Base-by-base conservation (phyloP, 2,329 filamentous ascomycete species). In the Colletotrichum zoysiae region DNA sequence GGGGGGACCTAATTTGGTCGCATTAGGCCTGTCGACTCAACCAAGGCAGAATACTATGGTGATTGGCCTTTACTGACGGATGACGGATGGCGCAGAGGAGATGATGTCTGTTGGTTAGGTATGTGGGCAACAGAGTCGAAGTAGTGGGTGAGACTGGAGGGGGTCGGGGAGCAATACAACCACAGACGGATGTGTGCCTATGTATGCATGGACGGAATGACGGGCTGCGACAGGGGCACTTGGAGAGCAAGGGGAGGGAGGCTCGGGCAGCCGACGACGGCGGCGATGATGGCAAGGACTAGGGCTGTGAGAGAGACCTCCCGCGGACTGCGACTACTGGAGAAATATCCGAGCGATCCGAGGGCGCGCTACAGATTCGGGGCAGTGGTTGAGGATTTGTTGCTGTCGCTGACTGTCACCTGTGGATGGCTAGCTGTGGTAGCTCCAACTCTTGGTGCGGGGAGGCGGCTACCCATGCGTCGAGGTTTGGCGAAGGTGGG, bases 311-410 rank as follows among this genome's bases (percentile, higher is more conserved):
- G 35, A 60, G 40, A 55, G 35, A 57, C 30, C 33, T 38, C 40
- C 51, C 18, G 55, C 33, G 57, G 42, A 66, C 46, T 58, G 38
- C 58, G 44, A 16, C 20, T 55, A 56, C 40, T 23, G 50, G 12
- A 30, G 3, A 40, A 68, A 63, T 71, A 44, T 63, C 69, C 69
- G 69, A 60, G 65, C 58, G 69, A 53, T 68, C 65, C 65, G 69
- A 58, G 26, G 8, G 58, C 50, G 55, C 42, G 40, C 48, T 12
- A 33, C 30, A 23, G n/a, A 6, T 44, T 48, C 23, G 23, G 62
- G 14, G n/a, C 51, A 57, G 5, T 18, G 38, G 20, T 38, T 18
- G 30, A 16, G 46, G 51, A 20, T 23, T 57, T n/a, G 35, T 48
- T 55, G 30, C 18, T 48, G 58, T 46, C 8, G 30, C 33, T 60